A percentile compares a stretch with the other conserved stretches of the same genome.
Evolutionary conservation across 176 grass and related monocot species (phyloP).

Genomic region (Carex pumila): DNA sequence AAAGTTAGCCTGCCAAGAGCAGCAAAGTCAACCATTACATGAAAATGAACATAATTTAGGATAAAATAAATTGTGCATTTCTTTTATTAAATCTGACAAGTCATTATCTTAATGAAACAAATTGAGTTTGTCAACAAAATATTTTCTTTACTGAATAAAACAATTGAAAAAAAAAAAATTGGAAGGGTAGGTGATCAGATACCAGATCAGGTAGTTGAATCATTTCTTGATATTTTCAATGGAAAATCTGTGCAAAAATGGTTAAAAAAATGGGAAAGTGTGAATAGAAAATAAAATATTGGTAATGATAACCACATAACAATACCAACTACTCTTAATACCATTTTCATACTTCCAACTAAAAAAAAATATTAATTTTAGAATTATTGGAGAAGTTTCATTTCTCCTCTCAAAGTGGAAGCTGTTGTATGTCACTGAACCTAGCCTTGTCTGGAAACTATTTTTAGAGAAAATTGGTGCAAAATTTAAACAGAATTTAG

Average conservation of each 20-base stretch:
- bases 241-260: background rate
- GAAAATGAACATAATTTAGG: background rate
- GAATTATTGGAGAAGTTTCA: background rate
- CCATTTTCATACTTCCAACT: background rate
- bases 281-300: background rate
- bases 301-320: background rate
- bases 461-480: background rate
- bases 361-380: background rate
- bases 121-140: background rate
- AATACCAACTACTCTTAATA: background rate
- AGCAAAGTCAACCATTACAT: background rate
- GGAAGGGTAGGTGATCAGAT: background rate
- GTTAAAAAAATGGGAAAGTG: background rate
- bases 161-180: too few species aligned
- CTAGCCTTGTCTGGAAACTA: background rate
- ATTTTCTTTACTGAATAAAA: too few species aligned
- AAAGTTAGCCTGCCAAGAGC: background rate
- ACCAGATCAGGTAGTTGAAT: background rate
- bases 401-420: conserved; percentile 10
- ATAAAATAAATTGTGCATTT: background rate
- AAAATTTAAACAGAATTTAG: background rate
- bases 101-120: background rate
- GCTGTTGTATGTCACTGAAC: background rate
- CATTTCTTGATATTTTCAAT: background rate
- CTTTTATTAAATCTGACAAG: background rate